phyloP scores from a whole-genome alignment of 495 filamentous ascomycete species.

The Cercophora sp. region DNA sequence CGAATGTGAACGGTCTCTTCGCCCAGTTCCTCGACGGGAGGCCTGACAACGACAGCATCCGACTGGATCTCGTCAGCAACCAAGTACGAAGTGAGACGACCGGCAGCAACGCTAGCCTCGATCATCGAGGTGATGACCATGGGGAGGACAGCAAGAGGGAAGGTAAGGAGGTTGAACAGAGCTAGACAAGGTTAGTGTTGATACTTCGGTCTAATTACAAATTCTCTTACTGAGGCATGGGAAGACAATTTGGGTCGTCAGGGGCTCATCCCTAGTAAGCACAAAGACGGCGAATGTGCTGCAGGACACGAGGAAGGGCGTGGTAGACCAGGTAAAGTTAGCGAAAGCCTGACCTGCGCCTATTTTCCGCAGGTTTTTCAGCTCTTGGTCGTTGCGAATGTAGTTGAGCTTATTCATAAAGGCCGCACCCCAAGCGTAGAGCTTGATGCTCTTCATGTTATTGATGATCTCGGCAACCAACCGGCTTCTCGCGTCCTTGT shows the following conservation, averaged over 20 bases:
- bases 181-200: too few relatives aligned
- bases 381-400: conserved; percentile 90
- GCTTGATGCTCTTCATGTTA: conserved; percentile 99
- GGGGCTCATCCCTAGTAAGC: conserved; percentile 67
- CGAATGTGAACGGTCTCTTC: conserved; percentile 81
- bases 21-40: conserved; percentile 63
- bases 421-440: conserved; percentile 94
- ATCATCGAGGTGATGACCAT: conserved; percentile 98
- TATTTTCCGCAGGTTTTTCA: conserved; percentile 93
- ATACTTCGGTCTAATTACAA: too few relatives aligned
- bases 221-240: conserved; percentile 71
- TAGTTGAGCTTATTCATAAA: conserved; percentile 97
- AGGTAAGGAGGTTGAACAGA: conserved; percentile 89
- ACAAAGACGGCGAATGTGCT: conserved; percentile 96
- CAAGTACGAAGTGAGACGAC: conserved; percentile 80
- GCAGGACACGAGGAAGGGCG: conserved; percentile 96
- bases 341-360: conserved; percentile 89
- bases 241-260: conserved; percentile 95
- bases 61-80: conserved; percentile 84
- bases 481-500: conserved; percentile 90
- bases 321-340: conserved; percentile 99
- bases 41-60: conserved; percentile 70
- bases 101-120: conserved; percentile 90
- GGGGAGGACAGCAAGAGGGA: conserved; percentile 88
- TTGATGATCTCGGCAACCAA: conserved; percentile 97